Evolutionary conservation across 2,329 filamentous ascomycete genomes (phyloP), one percentile per base, ranked within the genome.

Genomic region (Aureobasidium pullulans): DNA sequence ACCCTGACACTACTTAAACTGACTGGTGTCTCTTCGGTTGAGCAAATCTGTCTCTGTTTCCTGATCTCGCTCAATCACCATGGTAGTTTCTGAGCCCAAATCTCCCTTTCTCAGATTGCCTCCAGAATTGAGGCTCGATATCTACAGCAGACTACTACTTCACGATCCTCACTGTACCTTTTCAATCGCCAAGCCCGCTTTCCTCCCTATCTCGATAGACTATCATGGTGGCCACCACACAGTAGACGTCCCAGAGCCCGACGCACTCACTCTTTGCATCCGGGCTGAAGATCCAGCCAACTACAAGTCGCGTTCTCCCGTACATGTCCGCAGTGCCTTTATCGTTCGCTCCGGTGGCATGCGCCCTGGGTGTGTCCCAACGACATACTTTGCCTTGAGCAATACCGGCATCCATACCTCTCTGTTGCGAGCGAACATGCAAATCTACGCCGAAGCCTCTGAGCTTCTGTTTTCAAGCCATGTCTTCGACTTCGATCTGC

Each of bases 401-500:
- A 67, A 67, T 10, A 64, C 71, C 44, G 64, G 42, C 64, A 66
- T 44, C 56, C 67, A 31, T 63, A 64, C 42, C 66, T 71, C 56
- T 50, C 8, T 57, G 19, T 40, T 73, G 31, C 61, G 66, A 19
- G 62, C 64, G 2, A 70, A 67, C 61, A 73, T 73, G 42, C 74
- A 74, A 57, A 73, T 84, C 53, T 75, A 85, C 67, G 72, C 75
- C 61, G 84, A 86, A 68, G 79, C 80, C n/a, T 72, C 79, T 4
- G 75, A 79, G 60, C 67, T 82, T 15, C 72, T 87, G 3, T 87
- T 86, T 69, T 75, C 73, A 7, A 72, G 69, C 59, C 81, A 84
- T 67, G 73, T 73, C 0, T 86, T 86, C 68, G 78, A 81, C 65
- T 87, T 87, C 68, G 80, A 79, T 62, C 76, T 76, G 49, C 76